Percentiles rank a stretch among this genome's conserved stretches.
Evolutionary conservation across 2,329 filamentous ascomycete species (phyloP).

Genomic region (Penicillium sp.): DNA sequence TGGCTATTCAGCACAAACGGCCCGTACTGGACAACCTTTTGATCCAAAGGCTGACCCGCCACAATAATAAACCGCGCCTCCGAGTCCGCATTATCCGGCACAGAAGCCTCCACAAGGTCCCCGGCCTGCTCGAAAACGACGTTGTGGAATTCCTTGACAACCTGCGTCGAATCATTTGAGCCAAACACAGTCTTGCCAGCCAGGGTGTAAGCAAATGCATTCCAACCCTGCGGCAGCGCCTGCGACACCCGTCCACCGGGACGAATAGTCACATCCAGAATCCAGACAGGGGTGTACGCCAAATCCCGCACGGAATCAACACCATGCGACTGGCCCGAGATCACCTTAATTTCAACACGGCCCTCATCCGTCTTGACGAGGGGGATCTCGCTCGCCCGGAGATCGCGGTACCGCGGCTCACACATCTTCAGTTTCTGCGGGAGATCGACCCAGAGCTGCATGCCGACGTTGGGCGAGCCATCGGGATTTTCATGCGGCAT

Average conservation of each 20-base stretch:
- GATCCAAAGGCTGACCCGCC: constrained; percentile 77
- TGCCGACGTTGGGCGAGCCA: constrained; percentile 75
- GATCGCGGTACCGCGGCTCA: constrained; percentile 89
- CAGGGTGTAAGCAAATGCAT: constrained; percentile 86
- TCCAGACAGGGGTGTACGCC: constrained; percentile 96
- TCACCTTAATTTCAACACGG: constrained; percentile 82
- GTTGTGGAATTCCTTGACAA: constrained; percentile 70
- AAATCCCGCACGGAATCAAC: constrained; percentile 86
- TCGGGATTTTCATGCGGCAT: constrained; percentile 83
- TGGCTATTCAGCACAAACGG: constrained; percentile 77
- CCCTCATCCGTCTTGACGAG: constrained; percentile 69
- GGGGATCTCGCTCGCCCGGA: constrained; percentile 78
- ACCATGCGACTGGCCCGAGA: constrained; percentile 80
- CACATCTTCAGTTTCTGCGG: constrained; percentile 79
- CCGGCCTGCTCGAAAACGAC: constrained; percentile 83
- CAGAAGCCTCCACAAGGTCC: constrained; percentile 71
- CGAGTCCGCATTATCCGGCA: constrained; percentile 65
- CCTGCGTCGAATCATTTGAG: constrained; percentile 42
- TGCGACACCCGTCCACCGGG: constrained; percentile 80
- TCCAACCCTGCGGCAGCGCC: constrained; percentile 77
- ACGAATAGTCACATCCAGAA: constrained; percentile 77
- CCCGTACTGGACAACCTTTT: constrained; percentile 80
- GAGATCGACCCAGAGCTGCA: constrained; percentile 95
- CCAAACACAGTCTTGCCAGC: constrained; percentile 69
- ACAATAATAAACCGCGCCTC: constrained; percentile 62